Percentiles rank a stretch among this genome's conserved stretches.
phyloP scores from a whole-genome alignment of 768 basidiomycete species.

The Plicaturopsis crispa region DNA sequence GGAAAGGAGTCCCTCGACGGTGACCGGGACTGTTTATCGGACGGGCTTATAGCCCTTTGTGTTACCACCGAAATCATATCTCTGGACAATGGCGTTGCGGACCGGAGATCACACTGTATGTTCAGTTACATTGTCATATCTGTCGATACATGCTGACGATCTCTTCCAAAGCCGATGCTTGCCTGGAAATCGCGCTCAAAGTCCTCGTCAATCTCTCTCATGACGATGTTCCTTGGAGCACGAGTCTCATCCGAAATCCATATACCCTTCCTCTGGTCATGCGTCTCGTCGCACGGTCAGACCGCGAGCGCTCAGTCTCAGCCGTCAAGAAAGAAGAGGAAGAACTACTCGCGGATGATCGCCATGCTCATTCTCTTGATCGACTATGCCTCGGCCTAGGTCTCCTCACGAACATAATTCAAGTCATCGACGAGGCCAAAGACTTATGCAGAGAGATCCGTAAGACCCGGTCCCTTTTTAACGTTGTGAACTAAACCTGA shows the following conservation, averaged over 20 bases:
- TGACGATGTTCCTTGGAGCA: slow-evolving; percentile 48
- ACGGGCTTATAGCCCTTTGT: slow-evolving; percentile 44
- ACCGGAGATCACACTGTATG: slow-evolving; percentile 7
- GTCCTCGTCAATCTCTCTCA: slow-evolving; percentile 71
- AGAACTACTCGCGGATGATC: slow-evolving; percentile 11
- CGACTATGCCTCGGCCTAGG: slow-evolving; percentile 69
- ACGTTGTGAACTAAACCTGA: background rate
- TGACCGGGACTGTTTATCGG: slow-evolving; percentile 35
- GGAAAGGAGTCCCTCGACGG: slow-evolving; percentile 17
- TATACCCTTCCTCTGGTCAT: slow-evolving; percentile 39
- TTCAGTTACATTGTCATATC: background rate
- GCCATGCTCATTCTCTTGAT: slow-evolving; percentile 46
- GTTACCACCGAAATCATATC: slow-evolving; percentile 36
- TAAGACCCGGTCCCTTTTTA: slow-evolving; percentile 17
- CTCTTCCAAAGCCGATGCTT: slow-evolving; percentile 28
- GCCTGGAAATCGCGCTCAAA: slow-evolving; percentile 51
- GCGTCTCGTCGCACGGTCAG: slow-evolving; percentile 36
- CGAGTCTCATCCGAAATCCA: slow-evolving; percentile 38
- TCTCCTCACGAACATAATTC: slow-evolving; percentile 69
- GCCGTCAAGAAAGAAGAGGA: slow-evolving; percentile 9
- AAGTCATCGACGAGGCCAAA: slow-evolving; percentile 44
- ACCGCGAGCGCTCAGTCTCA: slow-evolving; percentile 15
- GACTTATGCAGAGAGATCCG: slow-evolving; percentile 35
- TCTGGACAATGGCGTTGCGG: slow-evolving; percentile 13
- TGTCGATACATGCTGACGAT: slow-evolving; percentile 5